phyloP scores from a whole-genome alignment of 164 flowering plant species.

The Malania oleifera region DNA sequence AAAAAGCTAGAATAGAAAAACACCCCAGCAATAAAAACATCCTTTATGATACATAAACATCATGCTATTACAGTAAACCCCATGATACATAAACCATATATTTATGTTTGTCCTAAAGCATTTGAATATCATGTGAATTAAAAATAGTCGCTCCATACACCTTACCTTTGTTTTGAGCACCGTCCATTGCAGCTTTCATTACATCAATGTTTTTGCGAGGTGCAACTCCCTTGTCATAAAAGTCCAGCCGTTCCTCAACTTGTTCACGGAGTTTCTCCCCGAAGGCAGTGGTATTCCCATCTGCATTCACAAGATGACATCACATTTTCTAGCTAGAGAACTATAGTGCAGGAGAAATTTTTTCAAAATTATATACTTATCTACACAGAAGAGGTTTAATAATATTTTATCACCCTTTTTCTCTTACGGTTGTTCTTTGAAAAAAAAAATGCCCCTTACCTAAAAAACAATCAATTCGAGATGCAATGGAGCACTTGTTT shows the following conservation, averaged over 20 bases:
- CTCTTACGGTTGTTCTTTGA: too few relatives aligned
- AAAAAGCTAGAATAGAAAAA: too few relatives aligned
- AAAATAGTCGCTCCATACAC: too few relatives aligned
- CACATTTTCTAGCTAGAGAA: not conserved
- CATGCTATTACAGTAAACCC: too few relatives aligned
- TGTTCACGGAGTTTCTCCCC: slow-evolving; percentile 95
- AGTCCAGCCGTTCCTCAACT: slow-evolving; percentile 95
- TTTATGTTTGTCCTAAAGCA: too few relatives aligned
- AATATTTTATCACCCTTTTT: too few relatives aligned
- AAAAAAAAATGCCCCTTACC: slow-evolving; percentile 33
- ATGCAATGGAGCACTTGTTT: slow-evolving; percentile 97
- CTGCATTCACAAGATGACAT: slow-evolving; percentile 28
- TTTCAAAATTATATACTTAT: not conserved
- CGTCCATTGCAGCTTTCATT: slow-evolving; percentile 80
- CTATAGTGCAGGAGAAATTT: not conserved
- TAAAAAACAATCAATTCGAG: slow-evolving; percentile 89
- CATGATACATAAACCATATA: too few relatives aligned
- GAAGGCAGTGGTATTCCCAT: slow-evolving; percentile 52
- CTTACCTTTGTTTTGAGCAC: slow-evolving; percentile 38
- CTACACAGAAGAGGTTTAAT: not conserved
- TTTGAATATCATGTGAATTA: too few relatives aligned
- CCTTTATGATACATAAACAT: too few relatives aligned
- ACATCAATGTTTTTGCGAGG: slow-evolving; percentile 94
- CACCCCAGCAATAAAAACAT: too few relatives aligned
- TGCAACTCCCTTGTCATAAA: slow-evolving; percentile 97